Evolutionary conservation across 2,329 filamentous ascomycete genomes (phyloP).

Genomic region (Nemania diffusa): DNA sequence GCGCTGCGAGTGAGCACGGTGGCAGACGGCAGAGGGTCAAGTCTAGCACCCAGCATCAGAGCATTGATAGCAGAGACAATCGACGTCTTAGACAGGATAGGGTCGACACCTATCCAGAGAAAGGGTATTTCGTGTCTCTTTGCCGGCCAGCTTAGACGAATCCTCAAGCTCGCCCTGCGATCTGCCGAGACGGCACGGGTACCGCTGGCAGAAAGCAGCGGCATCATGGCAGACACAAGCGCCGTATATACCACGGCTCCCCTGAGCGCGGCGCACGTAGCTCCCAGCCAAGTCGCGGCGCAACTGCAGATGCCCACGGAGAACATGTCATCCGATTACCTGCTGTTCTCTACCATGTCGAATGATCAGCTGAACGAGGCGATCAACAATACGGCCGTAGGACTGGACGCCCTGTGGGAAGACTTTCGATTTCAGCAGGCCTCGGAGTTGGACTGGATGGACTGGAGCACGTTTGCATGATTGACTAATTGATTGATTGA

Average conservation of each 20-base stretch:
- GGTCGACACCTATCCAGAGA: slow-evolving; percentile 71
- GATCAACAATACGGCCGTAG: slow-evolving; percentile 50
- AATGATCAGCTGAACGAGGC: slow-evolving; percentile 51
- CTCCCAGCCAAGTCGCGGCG: slow-evolving; percentile 37
- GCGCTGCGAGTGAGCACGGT: slow-evolving; percentile 72
- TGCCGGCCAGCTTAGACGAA: slow-evolving; percentile 64
- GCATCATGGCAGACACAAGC: slow-evolving; percentile 35
- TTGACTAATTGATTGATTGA: background rate
- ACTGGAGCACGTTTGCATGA: slow-evolving; percentile 44
- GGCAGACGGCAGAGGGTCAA: slow-evolving; percentile 63
- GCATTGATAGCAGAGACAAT: slow-evolving; percentile 75
- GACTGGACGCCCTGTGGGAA: slow-evolving; percentile 48
- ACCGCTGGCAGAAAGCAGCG: slow-evolving; percentile 37
- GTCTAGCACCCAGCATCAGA: slow-evolving; percentile 70
- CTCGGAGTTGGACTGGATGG: slow-evolving; percentile 51
- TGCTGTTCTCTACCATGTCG: slow-evolving; percentile 51
- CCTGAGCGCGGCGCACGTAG: slow-evolving; percentile 36
- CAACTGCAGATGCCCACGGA: slow-evolving; percentile 42
- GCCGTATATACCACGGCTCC: slow-evolving; percentile 40
- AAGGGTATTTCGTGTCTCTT: slow-evolving; percentile 73
- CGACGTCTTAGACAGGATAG: slow-evolving; percentile 74
- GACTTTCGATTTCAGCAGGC: slow-evolving; percentile 50
- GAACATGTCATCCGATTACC: slow-evolving; percentile 44
- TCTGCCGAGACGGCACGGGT: slow-evolving; percentile 41
- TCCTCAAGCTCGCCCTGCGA: slow-evolving; percentile 53